These are phyloP conservation scores for Candida sojae DNA, from an alignment of 1,139 yeast genomes.

Conservation along the genomic window DNA sequence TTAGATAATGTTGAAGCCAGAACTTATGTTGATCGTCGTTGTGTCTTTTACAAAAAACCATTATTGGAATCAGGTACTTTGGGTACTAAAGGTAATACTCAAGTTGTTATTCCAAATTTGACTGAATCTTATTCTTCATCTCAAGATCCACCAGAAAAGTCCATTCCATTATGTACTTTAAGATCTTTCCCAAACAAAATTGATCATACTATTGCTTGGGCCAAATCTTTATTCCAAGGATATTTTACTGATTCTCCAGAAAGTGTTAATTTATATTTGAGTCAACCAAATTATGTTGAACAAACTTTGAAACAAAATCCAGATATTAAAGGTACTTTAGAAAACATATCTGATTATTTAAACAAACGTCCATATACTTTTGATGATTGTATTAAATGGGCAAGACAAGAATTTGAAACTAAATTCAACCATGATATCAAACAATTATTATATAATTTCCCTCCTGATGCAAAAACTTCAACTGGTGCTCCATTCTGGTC, in stretches of 20 bases:
- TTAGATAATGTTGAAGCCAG: conserved; percentile 97
- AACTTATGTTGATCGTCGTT: conserved; percentile 95
- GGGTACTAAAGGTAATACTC: conserved; percentile 98
- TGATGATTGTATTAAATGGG: conserved; percentile 96
- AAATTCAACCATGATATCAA: conserved; percentile 83
- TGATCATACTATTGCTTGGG: conserved; percentile 99
- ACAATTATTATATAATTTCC: conserved; percentile 91
- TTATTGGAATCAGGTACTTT: conserved; percentile 94
- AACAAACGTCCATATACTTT: conserved; percentile 83
- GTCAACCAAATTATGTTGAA: conserved; percentile 93
- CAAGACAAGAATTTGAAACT: conserved; percentile 82
- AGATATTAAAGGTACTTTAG: conserved; percentile 84
- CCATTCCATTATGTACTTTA: conserved; percentile 94
- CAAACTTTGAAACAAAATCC: conserved; percentile 88
- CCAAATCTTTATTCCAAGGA: conserved; percentile 93
- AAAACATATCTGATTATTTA: conserved; percentile 72
- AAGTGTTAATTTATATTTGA: conserved; percentile 84
- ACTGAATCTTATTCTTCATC: conserved; percentile 96
- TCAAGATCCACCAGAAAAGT: conserved; percentile 97
- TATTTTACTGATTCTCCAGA: conserved; percentile 88
- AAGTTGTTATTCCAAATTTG: conserved; percentile 87
- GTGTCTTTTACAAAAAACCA: conserved; percentile 90
- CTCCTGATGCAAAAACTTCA: conserved; percentile 87
- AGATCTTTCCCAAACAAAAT: conserved; percentile 97
- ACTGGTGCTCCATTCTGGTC: conserved; percentile 97